Conservation (phyloP, 371 early-diverging fungal species). For the Saksenaea vasiformis region DNA sequence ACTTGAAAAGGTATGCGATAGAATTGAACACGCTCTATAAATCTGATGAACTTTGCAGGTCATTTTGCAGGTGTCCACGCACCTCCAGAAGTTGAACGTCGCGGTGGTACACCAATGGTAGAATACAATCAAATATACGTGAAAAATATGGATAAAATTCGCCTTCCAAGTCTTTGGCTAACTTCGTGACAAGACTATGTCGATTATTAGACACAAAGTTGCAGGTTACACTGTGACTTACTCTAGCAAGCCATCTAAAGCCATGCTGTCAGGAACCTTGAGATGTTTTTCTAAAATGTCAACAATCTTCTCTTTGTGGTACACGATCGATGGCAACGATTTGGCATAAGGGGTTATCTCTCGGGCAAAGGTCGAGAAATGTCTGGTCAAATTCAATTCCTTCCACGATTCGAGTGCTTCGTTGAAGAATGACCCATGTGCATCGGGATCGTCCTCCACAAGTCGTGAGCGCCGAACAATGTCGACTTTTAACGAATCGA, state of each 20-base stretch:
- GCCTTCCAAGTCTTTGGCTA: slow-evolving; percentile 90
- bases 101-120: slow-evolving; percentile 64
- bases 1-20: slow-evolving; percentile 91
- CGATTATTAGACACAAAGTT: background rate
- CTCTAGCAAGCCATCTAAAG: slow-evolving; percentile 79
- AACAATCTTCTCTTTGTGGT: slow-evolving; percentile 84
- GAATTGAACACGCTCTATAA: slow-evolving; percentile 79
- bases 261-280: slow-evolving; percentile 58
- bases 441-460: slow-evolving; percentile 65
- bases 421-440: slow-evolving; percentile 80
- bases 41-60: background rate
- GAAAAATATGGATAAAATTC: slow-evolving; percentile 87
- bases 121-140: slow-evolving; percentile 58
- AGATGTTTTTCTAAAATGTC: slow-evolving; percentile 67
- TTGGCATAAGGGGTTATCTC: slow-evolving; percentile 68
- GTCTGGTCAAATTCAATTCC: slow-evolving; percentile 85
- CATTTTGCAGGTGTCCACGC: slow-evolving; percentile 2
- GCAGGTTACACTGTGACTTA: slow-evolving; percentile 29
- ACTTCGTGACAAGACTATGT: slow-evolving; percentile 69
- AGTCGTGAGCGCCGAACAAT: slow-evolving; percentile 54
- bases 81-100: slow-evolving; percentile 82
- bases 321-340: slow-evolving; percentile 83
- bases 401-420: slow-evolving; percentile 77
- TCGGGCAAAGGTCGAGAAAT: slow-evolving; percentile 70
- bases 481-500: slow-evolving; percentile 80